Percentiles rank a stretch among this genome's conserved stretches.
Evolutionary conservation across 371 early-diverging fungal species (phyloP).

Genomic region (Coemansia sp.): DNA sequence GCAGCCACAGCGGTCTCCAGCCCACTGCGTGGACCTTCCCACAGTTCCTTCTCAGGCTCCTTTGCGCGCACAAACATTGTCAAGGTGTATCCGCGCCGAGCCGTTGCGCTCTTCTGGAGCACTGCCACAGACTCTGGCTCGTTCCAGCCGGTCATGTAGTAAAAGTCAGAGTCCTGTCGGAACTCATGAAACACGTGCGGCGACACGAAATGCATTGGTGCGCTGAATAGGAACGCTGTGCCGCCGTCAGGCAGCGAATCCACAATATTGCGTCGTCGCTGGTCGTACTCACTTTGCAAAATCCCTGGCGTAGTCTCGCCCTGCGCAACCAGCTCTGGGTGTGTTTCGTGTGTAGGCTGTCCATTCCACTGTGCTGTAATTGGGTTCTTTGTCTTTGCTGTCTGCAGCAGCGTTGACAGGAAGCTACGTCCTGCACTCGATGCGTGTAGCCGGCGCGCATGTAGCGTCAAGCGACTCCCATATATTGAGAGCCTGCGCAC

Average conservation of each 20-base stretch:
- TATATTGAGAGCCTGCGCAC: background rate
- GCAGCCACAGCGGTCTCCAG: constrained; percentile 69
- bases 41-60: constrained; percentile 72
- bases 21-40: constrained; percentile 92
- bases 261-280: constrained; percentile 69
- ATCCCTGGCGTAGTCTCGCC: constrained; percentile 86
- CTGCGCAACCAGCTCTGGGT: constrained; percentile 74
- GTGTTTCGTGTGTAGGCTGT: constrained; percentile 75
- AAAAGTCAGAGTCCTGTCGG: constrained; percentile 88
- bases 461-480: background rate
- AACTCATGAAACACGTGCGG: constrained; percentile 94
- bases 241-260: constrained; percentile 62
- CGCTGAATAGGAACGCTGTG: constrained; percentile 72
- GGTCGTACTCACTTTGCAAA: constrained; percentile 66
- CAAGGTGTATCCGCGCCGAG: constrained; percentile 71
- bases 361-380: constrained; percentile 56
- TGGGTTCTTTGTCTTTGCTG: constrained; percentile 41
- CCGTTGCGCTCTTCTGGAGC: constrained; percentile 63
- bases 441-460: background rate
- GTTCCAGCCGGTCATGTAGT: constrained; percentile 85
- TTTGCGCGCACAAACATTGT: constrained; percentile 83
- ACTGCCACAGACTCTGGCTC: constrained; percentile 83
- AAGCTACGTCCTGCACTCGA: background rate
- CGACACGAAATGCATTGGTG: constrained; percentile 80
- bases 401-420: constrained; percentile 34